Conservation (phyloP, 495 filamentous ascomycete genomes). For the Acidomyces sp. region DNA sequence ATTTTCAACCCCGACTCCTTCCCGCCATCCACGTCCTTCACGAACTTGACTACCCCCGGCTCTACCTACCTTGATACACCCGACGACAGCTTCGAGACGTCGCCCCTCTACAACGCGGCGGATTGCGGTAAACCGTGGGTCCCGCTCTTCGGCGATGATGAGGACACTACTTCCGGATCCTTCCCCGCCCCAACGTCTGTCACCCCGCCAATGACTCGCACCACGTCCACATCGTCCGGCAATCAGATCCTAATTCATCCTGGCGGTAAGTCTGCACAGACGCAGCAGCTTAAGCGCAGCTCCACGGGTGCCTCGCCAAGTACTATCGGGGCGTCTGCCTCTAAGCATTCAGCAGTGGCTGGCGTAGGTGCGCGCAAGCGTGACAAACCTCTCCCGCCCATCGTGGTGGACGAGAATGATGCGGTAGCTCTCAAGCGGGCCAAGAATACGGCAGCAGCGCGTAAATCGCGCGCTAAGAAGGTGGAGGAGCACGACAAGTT, state of each 20-base stretch:
- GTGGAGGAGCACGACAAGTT: slow-evolving; percentile 53
- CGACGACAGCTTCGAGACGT: slow-evolving; percentile 59
- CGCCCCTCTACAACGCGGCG: slow-evolving; percentile 57
- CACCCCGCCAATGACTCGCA: slow-evolving; percentile 31
- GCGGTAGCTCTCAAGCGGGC: slow-evolving; percentile 75
- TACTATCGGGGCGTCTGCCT: slow-evolving; percentile 16
- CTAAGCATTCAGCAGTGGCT: slow-evolving; percentile 52
- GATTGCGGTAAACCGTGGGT: slow-evolving; percentile 21
- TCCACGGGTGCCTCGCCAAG: slow-evolving; percentile 23
- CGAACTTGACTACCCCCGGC: slow-evolving; percentile 71
- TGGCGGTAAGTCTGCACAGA: slow-evolving; percentile 14
- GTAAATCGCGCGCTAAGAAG: slow-evolving; percentile 83
- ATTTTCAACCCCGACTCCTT: slow-evolving; percentile 68
- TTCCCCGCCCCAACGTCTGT: slow-evolving; percentile 25
- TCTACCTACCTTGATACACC: slow-evolving; percentile 62
- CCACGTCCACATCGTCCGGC: slow-evolving; percentile 12
- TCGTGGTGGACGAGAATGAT: slow-evolving; percentile 61
- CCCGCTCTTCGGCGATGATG: slow-evolving; percentile 27
- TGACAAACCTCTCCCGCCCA: slow-evolving; percentile 68
- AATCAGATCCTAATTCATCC: slow-evolving; percentile 19
- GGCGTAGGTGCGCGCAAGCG: slow-evolving; percentile 58
- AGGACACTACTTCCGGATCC: slow-evolving; percentile 35
- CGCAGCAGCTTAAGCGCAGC: slow-evolving; percentile 21
- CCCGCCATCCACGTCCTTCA: slow-evolving; percentile 71
- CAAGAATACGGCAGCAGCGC: slow-evolving; percentile 86